phyloP scores from a whole-genome alignment of 176 grass and related monocot species.

The Cymbopogon citratus region DNA sequence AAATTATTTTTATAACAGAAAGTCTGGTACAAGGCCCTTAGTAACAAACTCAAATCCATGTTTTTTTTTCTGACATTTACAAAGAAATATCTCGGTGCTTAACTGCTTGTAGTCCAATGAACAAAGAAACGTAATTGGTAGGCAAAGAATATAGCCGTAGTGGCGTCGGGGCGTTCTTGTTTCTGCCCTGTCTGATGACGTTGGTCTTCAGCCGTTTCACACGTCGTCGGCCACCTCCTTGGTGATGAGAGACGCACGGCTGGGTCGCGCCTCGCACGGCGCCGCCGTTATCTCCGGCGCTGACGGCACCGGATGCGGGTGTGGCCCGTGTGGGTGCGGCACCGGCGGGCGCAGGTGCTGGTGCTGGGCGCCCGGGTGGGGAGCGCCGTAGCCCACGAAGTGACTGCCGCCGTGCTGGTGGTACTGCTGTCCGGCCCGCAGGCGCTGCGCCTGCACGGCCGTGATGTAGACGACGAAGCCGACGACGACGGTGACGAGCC shows the following conservation, averaged over 20 bases:
- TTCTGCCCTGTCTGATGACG: not conserved
- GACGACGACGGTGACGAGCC: conserved; percentile 69
- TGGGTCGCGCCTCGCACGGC: conserved; percentile 12
- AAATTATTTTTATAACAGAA: no score
- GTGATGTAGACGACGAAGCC: conserved; percentile 82
- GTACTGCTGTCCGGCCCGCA: conserved; percentile 26
- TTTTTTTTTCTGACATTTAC: no score
- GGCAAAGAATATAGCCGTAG: not conserved
- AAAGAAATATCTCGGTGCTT: not conserved
- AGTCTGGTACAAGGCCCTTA: not conserved
- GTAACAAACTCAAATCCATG: not conserved
- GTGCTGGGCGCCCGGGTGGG: not conserved
- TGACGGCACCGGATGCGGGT: not conserved
- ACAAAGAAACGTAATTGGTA: not conserved
- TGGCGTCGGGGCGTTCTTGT: not conserved
- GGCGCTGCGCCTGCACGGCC: conserved; percentile 33
- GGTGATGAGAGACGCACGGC: conserved; percentile 8
- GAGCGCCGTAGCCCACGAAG: conserved; percentile 7
- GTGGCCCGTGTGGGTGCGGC: not conserved
- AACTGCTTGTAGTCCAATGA: not conserved
- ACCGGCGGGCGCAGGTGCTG: not conserved
- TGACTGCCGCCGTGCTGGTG: conserved; percentile 15
- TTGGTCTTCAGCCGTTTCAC: not conserved
- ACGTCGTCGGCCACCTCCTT: conserved; percentile 36
- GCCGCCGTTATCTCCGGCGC: conserved; percentile 28